Evolutionary conservation across 306 rosid species (phyloP), one percentile per base, ranked within the genome.

Genomic region (Echinosophora koreensis): DNA sequence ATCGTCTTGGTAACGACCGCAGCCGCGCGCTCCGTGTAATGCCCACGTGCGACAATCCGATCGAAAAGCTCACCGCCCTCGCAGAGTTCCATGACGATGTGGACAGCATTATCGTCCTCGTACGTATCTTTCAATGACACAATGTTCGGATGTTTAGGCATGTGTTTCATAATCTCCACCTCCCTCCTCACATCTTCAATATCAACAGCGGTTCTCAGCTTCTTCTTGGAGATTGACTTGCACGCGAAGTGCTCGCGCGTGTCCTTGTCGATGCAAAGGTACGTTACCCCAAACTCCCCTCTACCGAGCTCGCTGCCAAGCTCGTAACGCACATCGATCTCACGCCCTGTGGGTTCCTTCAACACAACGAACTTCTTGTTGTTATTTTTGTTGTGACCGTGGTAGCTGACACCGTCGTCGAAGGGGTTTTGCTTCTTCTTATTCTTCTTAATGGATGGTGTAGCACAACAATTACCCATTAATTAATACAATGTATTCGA

Each of bases 21-120:
- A 17, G 98, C 96, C 0, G 97, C 97, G 10, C 98, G 92, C 70
- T 94, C 97, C 0, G 97, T 90, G 63, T 94, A 94, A 42, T 94
- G 98, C 0, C 97, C 98, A 3, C 95, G 84, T 0, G 97, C 88
- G 4, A 94, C 97, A 58, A 94, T 94, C 66, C 98, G 89, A 73
- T 94, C 97, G 30, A 94, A 94, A 32, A 94, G 82, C 68, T 94
- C 98, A 6, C 97, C 97, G 0, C 97, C 98, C 37, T 89, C 97
- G 15, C 98, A 94, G 44, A 92, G 86, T 79, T 94, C 97, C 98
- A 94, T 94, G 30, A 94, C 97, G 41, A 94, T 84, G 58, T 94
- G 98, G 50, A 94, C 97, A 1, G 89, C 95, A 56, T 47, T 28
- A 13, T 90, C 93, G 42, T 94, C 98, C 73, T 94, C 98, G 12